Percentiles rank a stretch among this genome's conserved stretches.
These are phyloP conservation scores for Pythium angustatum DNA, from an alignment of 352 stramenopile species.

Conservation along the genomic window DNA sequence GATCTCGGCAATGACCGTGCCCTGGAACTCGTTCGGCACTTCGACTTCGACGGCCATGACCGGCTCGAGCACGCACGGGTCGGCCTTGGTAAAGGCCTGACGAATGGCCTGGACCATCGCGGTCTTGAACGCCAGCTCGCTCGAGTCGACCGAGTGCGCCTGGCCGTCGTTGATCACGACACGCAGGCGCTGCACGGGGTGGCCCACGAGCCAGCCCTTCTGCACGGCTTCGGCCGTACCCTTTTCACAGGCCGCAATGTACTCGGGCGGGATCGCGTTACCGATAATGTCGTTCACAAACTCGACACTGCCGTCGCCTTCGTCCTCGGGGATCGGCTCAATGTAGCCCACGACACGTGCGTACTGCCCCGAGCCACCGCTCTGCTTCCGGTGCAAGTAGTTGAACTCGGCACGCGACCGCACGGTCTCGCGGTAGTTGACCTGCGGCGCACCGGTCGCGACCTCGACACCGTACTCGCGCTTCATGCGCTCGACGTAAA, in stretches of 20 bases:
- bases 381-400: conserved; percentile 99
- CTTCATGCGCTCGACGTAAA: conserved; percentile 99
- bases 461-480: conserved; percentile 97
- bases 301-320: conserved; percentile 84
- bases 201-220: conserved; percentile 95
- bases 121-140: conserved; percentile 97
- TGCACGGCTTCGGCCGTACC: conserved; percentile 94
- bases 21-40: conserved; percentile 96
- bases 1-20: conserved; percentile 90
- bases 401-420: conserved; percentile 94
- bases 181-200: conserved; percentile 90
- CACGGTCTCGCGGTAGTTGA: conserved; percentile 99
- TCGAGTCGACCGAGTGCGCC: conserved; percentile 97
- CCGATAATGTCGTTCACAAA: conserved; percentile 98
- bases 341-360: conserved; percentile 97
- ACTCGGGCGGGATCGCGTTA: conserved; percentile 98
- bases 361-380: conserved; percentile 97
- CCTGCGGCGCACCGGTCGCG: conserved; percentile 90
- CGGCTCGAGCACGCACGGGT: conserved; percentile 94
- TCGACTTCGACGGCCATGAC: conserved; percentile 96
- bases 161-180: conserved; percentile 92
- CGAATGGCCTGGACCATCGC: conserved; percentile 95
- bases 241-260: conserved; percentile 98
- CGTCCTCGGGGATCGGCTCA: conserved; percentile 91
- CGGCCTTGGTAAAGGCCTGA: conserved; percentile 92